Conservation (phyloP, 1,284 basidiomycete species). For the Leccinum laetum region DNA sequence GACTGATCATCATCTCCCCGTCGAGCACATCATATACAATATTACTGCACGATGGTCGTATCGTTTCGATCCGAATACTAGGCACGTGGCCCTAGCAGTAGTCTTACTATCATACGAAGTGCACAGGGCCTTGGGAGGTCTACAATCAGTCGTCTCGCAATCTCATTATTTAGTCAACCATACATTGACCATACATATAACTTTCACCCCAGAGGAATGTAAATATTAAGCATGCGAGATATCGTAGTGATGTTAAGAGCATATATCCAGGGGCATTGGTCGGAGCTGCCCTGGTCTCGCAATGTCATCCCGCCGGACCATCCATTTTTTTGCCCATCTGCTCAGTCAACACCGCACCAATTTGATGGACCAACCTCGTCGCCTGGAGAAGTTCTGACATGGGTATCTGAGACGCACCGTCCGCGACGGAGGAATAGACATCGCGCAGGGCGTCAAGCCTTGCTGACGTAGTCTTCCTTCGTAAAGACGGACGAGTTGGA, state of each 20-base stretch:
- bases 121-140: slow-evolving; percentile 1
- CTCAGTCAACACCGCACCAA: slow-evolving; percentile 38
- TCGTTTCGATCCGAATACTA: no score
- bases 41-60: no score
- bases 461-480: slow-evolving; percentile 32
- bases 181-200: no score
- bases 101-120: no score
- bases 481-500: slow-evolving; percentile 20
- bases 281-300: no score
- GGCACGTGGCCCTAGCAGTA: no score
- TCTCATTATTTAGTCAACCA: background rate
- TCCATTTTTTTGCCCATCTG: slow-evolving; percentile 35
- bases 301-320: slow-evolving; percentile 3
- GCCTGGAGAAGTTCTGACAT: slow-evolving; percentile 39
- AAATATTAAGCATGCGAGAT: slow-evolving; percentile 36
- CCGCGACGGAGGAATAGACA: slow-evolving; percentile 34
- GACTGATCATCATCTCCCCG: no score
- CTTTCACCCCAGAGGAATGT: background rate
- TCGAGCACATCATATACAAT: no score
- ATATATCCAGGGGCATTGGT: no score
- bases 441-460: slow-evolving; percentile 35
- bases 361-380: slow-evolving; percentile 35
- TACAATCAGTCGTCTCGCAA: background rate
- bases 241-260: slow-evolving; percentile 11
- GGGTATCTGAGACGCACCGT: slow-evolving; percentile 39